phyloP scores from a whole-genome alignment of 2,329 filamentous ascomycete species.

The Aspergillus jensenii region DNA sequence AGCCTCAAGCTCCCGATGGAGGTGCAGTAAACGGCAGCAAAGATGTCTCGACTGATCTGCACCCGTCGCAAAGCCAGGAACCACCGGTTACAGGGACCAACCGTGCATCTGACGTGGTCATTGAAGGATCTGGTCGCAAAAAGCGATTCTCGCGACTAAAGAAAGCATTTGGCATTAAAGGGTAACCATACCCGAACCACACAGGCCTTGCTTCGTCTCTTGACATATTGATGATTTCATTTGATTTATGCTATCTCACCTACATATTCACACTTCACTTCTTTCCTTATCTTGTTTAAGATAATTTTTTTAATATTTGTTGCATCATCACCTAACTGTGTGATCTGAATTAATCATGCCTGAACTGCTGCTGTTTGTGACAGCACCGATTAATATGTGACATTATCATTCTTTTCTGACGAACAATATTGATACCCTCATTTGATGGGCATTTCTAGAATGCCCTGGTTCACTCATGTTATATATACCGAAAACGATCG shows the following conservation, averaged over 20 bases:
- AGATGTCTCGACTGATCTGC: background rate
- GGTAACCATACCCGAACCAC: background rate
- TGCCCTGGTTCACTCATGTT: slow-evolving; percentile 1
- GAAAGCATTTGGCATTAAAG: slow-evolving; percentile 44
- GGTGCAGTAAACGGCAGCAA: slow-evolving; percentile 14
- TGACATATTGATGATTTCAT: background rate
- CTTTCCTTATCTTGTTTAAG: background rate
- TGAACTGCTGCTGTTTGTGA: slow-evolving; percentile 5
- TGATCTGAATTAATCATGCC: slow-evolving; percentile 6
- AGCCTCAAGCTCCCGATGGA: slow-evolving; percentile 15
- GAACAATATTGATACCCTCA: slow-evolving; percentile 17
- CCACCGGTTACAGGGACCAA: background rate
- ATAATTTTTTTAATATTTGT: slow-evolving; percentile 13
- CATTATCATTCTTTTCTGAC: background rate
- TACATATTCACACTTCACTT: background rate
- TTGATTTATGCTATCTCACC: background rate
- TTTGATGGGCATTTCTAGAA: slow-evolving; percentile 3
- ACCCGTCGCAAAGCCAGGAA: background rate
- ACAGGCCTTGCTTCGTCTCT: background rate
- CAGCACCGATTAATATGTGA: slow-evolving; percentile 1
- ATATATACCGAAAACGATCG: slow-evolving; percentile 5
- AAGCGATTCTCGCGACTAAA: slow-evolving; percentile 47
- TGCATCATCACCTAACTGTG: background rate
- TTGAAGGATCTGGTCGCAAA: slow-evolving; percentile 41
- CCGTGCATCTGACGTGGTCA: slow-evolving; percentile 30